Conservation (phyloP, 129 eudicot species). For the carrot (Daucus carota) region DNA sequence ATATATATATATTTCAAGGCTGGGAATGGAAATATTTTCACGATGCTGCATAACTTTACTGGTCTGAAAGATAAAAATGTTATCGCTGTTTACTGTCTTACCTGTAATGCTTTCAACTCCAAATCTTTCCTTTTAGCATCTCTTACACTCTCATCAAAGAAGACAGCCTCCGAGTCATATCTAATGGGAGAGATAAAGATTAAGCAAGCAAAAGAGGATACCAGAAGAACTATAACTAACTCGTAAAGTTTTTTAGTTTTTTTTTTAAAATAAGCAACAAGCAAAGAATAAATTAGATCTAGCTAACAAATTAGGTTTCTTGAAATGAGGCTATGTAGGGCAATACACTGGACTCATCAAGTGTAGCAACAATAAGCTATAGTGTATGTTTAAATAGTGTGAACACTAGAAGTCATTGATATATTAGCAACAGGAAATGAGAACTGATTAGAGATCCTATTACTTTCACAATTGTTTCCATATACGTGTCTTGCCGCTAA, state of each 20-base stretch:
- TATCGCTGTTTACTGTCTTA: slow-evolving; percentile 1
- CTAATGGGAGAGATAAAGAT: slow-evolving; percentile 19
- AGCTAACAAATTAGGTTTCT: not conserved
- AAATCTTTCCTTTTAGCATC: slow-evolving; percentile 36
- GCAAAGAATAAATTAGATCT: not conserved
- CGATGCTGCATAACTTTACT: not conserved
- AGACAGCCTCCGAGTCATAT: slow-evolving; percentile 43
- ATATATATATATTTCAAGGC: not conserved
- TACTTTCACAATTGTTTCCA: not conserved
- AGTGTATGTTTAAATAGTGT: not conserved
- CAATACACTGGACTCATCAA: not conserved
- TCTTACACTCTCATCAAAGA: slow-evolving; percentile 54
- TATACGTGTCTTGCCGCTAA: not conserved
- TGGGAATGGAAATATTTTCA: not conserved
- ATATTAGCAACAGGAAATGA: not conserved
- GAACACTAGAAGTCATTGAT: not conserved
- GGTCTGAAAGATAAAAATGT: not conserved
- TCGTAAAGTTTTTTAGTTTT: not conserved
- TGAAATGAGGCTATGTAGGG: not conserved
- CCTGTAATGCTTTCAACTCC: slow-evolving; percentile 44
- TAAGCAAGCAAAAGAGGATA: not conserved
- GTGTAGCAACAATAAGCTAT: not conserved
- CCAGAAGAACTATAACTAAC: not conserved
- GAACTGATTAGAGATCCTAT: not conserved
- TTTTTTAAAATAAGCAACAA: not conserved